A percentile compares a stretch with the other conserved stretches of the same genome.
Conservation (phyloP, 2,329 filamentous ascomycete species). For the Lachnellula occidentalis region DNA sequence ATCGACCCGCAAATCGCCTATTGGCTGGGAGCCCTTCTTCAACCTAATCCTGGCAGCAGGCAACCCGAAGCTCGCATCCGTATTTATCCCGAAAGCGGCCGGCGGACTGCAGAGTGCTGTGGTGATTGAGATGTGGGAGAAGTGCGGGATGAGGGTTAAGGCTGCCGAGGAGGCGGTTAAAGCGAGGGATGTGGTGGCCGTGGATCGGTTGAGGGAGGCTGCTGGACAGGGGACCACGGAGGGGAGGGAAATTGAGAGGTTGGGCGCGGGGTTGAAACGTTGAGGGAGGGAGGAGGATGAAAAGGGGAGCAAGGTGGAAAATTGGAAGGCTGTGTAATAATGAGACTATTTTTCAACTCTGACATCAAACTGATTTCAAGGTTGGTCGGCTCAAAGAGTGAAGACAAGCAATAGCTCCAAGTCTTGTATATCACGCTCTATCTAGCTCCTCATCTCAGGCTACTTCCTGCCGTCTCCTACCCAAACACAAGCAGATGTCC, state of each 20-base stretch:
- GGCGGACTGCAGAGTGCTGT: conserved; percentile 56
- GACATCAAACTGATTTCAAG: too few relatives aligned
- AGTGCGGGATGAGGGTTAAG: conserved; percentile 83
- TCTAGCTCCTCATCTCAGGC: neutral
- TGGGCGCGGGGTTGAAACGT: conserved; percentile 56
- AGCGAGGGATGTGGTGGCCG: conserved; percentile 69
- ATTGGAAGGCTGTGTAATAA: neutral
- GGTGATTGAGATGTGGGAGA: conserved; percentile 87
- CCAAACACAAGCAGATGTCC: neutral
- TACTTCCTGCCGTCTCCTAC: neutral
- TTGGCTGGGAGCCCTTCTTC: conserved; percentile 96
- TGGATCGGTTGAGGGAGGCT: conserved; percentile 67
- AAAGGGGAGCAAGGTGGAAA: neutral
- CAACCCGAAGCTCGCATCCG: conserved; percentile 76
- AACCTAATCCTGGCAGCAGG: conserved; percentile 84
- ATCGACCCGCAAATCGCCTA: conserved; percentile 75
- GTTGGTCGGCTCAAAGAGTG: too few relatives aligned
- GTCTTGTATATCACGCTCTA: neutral
- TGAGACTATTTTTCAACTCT: neutral
- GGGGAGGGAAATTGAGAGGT: conserved; percentile 73
- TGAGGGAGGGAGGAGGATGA: conserved; percentile 21
- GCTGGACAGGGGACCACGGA: conserved; percentile 64
- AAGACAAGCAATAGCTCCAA: neutral
- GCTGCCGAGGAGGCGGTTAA: conserved; percentile 89
- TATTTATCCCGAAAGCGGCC: conserved; percentile 81